Evolutionary conservation across 1,139 yeast species (phyloP).

Genomic region (Tardiomyces digboiensis): DNA sequence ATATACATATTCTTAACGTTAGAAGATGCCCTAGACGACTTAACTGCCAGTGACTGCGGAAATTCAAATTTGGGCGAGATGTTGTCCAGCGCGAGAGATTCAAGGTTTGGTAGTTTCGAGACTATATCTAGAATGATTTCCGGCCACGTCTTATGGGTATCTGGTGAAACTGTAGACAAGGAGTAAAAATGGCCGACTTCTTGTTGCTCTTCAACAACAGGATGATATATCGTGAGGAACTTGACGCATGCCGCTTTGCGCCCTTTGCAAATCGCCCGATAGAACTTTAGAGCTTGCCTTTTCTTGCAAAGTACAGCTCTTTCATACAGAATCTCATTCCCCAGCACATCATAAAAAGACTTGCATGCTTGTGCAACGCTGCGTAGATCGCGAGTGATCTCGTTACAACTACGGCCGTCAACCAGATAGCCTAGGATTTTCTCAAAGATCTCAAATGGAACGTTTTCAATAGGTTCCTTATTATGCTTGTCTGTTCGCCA

Average conservation of each 20-base stretch:
- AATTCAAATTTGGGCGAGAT: background rate
- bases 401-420: background rate
- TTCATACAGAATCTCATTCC: background rate
- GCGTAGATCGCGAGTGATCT: background rate
- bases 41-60: background rate
- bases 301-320: background rate
- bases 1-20: background rate
- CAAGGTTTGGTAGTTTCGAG: background rate
- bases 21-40: background rate
- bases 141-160: background rate
- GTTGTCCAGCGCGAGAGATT: background rate
- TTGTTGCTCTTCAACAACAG: background rate
- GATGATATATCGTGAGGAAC: background rate
- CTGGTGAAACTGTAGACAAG: background rate
- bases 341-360: background rate
- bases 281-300: slow-evolving; percentile 2
- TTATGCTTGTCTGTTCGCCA: background rate
- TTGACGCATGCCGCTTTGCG: background rate
- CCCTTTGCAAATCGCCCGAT: background rate
- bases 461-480: background rate
- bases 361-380: background rate
- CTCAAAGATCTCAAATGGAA: background rate
- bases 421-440: background rate
- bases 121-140: background rate
- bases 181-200: background rate